phyloP scores from a whole-genome alignment of 208 protist genomes.

The Wallacemonas rigidus region DNA sequence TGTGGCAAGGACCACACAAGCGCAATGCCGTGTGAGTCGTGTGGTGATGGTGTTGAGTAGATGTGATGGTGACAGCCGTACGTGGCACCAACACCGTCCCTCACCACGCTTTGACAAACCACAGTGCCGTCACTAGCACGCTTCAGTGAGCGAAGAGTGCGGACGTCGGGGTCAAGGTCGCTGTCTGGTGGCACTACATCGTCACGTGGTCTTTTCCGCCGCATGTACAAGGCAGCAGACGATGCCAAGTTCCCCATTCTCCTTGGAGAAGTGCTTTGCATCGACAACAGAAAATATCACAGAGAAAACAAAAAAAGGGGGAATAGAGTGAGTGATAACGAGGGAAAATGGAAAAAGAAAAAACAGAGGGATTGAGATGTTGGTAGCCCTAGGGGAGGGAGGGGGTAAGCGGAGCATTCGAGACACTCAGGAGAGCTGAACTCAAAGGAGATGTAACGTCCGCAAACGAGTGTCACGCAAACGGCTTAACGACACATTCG shows the following conservation, averaged over 20 bases:
- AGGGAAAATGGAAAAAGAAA: no score
- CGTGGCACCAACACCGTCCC: constrained; percentile 30
- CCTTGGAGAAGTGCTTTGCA: not conserved
- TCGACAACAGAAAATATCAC: not conserved
- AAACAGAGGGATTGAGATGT: no score
- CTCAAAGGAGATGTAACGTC: no score
- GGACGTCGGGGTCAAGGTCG: not conserved
- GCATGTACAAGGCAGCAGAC: not conserved
- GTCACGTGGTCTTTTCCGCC: not conserved
- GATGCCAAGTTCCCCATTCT: not conserved
- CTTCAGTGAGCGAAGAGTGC: constrained; percentile 4
- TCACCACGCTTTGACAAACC: constrained; percentile 43
- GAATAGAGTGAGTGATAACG: not conserved
- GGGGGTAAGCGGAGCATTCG: no score
- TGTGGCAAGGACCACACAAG: constrained; percentile 60
- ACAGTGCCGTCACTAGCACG: constrained; percentile 11
- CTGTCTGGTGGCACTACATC: not conserved
- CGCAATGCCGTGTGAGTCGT: constrained; percentile 60
- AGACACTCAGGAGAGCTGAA: no score
- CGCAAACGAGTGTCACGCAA: no score
- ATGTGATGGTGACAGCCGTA: constrained; percentile 81
- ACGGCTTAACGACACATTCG: no score
- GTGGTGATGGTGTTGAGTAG: constrained; percentile 46
- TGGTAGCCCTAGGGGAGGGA: no score
- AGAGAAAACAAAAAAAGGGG: not conserved